Evolutionary conservation across 2,329 filamentous ascomycete genomes (phyloP), one percentile per base, ranked within the genome.

Genomic region (Beauveria sp.): DNA sequence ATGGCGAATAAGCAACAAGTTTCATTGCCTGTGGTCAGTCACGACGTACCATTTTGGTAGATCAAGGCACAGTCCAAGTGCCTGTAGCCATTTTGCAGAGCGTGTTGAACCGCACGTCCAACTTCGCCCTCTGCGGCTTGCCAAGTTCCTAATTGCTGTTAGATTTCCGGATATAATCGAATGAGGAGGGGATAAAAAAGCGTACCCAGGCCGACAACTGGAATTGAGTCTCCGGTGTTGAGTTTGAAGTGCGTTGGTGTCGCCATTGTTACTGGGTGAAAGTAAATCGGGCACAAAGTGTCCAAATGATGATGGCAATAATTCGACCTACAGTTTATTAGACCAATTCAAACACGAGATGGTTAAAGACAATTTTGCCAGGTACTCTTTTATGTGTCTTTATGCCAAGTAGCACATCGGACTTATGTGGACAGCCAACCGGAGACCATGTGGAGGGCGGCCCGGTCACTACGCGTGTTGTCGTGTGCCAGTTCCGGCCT

Each of bases 1-100:
- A 30, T 18, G 9, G 24, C 5, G 14, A 28, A 10, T 50, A 30
- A 50, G 16, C 47, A 30, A 28, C 1, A 28, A 28, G 9, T 9
- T 28, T 9, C 28, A 28, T 28, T 8, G 28, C 28, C 28, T 28
- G 7, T 3, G 7, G 28, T 28, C 28, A 9, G 7, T 28, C n/a
- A 24, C 8, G 38, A n/a, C 42, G 38, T 16, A 42, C 42, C 91
- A 73, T 96, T 92, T 66, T 80, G 86, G 74, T 91, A 91, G 75
- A 86, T 88, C 78, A 88, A 90, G 5, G 89, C 87, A 66, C 85
- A 83, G 75, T 92, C 89, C 67, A 92, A 81, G 65, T 85, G 80
- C 67, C 76, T 76, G 77, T 85, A 85, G 26, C 82, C 82, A 62
- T 72, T 70, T 68, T 81, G 77, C 62, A 88, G 78, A 51, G 86